Percentiles rank a stretch among this genome's conserved stretches.
These are phyloP conservation scores for Murraya koenigii DNA, from an alignment of 345 rosid species.

Conservation along the genomic window DNA sequence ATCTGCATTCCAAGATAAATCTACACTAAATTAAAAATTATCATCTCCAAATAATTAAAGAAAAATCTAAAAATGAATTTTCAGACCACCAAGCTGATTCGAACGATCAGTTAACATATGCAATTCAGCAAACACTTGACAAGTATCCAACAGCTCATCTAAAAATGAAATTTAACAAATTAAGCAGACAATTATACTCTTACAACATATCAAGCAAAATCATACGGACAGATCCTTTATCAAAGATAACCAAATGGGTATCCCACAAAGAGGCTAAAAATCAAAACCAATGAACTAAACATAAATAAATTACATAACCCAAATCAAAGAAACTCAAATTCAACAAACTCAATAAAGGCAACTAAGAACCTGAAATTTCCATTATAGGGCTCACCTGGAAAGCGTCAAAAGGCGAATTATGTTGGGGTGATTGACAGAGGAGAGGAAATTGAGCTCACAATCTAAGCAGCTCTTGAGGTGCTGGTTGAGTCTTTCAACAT, in stretches of 20 bases:
- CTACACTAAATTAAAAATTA: background rate
- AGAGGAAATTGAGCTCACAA: slow-evolving; percentile 52
- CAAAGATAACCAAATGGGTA: too few species aligned
- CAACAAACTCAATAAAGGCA: too few species aligned
- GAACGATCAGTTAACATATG: background rate
- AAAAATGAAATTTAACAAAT: background rate
- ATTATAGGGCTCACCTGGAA: slow-evolving; percentile 33
- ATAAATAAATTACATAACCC: too few species aligned
- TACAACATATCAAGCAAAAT: too few species aligned
- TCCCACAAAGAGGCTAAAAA: too few species aligned
- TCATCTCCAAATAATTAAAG: background rate
- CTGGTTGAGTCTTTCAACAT: slow-evolving; percentile 45
- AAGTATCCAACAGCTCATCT: background rate
- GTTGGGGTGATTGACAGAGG: slow-evolving; percentile 58
- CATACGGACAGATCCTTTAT: too few species aligned
- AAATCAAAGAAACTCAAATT: too few species aligned
- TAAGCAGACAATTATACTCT: background rate
- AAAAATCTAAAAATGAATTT: too few species aligned
- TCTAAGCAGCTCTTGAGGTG: slow-evolving; percentile 47
- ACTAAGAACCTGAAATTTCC: background rate
- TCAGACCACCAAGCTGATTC: background rate
- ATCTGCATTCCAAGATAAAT: background rate
- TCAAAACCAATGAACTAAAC: too few species aligned
- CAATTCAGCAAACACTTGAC: background rate
- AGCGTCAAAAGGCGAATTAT: slow-evolving; percentile 50